Conservation (phyloP, 345 rosid species). For the Gynandropsis gynandra region DNA sequence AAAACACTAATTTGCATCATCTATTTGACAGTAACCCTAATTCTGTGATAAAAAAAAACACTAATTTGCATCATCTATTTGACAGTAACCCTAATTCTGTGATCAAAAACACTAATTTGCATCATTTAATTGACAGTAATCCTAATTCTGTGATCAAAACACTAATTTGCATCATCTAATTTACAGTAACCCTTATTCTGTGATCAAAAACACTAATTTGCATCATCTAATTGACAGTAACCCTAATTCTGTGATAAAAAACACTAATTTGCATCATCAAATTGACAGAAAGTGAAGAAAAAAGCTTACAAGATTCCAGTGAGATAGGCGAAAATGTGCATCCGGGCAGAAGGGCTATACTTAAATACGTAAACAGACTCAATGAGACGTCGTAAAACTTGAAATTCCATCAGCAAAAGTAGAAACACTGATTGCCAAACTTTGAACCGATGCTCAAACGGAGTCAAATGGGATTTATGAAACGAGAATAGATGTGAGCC, state of each 20-base stretch:
- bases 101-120: too few relatives aligned
- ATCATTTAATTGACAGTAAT: not conserved
- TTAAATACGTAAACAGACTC: conserved; percentile 52
- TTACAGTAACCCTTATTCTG: too few relatives aligned
- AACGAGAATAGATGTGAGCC: conserved; percentile 41
- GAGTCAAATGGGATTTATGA: conserved; percentile 32
- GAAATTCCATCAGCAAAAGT: conserved; percentile 61
- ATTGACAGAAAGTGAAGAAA: not conserved
- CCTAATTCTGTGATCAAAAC: too few relatives aligned
- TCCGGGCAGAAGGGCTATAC: conserved; percentile 57
- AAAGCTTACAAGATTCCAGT: conserved; percentile 54
- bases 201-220: too few relatives aligned
- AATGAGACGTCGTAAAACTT: conserved; percentile 55
- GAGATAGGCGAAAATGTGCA: conserved; percentile 58
- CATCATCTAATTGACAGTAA: not conserved
- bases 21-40: not conserved
- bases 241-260: too few relatives aligned
- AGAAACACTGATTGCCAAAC: conserved; percentile 58
- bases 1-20: too few relatives aligned
- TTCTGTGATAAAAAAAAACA: too few relatives aligned
- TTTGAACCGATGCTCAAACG: conserved; percentile 29
- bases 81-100: too few relatives aligned
- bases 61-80: not conserved
- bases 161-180: not conserved
- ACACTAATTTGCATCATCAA: not conserved